Conservation (phyloP, 1,284 basidiomycete genomes). For the Naganishia liquefaciens region DNA sequence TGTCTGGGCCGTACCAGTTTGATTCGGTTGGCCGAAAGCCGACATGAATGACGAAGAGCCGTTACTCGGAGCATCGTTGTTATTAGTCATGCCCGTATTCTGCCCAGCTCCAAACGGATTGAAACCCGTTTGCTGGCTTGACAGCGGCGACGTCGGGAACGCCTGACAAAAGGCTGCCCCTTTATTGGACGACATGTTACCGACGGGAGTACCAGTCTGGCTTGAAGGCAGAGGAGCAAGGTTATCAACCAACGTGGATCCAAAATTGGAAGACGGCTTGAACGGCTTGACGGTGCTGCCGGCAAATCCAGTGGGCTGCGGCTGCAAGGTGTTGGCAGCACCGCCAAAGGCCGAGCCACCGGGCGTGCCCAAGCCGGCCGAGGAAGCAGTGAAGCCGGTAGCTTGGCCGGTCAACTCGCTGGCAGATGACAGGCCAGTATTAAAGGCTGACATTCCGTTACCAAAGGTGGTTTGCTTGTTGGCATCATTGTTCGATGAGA, state of each 20-base stretch:
- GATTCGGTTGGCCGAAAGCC: conserved; percentile 23
- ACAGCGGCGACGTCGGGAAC: not conserved
- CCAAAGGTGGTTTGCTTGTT: conserved; percentile 12
- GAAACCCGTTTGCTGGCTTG: conserved; percentile 24
- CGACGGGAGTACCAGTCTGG: conserved; percentile 57
- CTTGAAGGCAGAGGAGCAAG: conserved; percentile 60
- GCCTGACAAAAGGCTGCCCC: conserved; percentile 1
- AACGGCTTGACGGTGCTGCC: conserved; percentile 74
- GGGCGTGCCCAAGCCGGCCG: not conserved
- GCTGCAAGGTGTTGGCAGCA: conserved; percentile 57
- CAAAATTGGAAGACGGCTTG: conserved; percentile 87
- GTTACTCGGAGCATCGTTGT: not conserved
- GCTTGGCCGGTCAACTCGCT: conserved; percentile 6
- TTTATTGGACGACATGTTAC: conserved; percentile 34
- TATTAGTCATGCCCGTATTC: conserved; percentile 10
- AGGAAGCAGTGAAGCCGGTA: conserved; percentile 6
- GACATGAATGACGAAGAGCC: conserved; percentile 25
- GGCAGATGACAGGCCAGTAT: conserved; percentile 2
- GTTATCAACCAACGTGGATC: conserved; percentile 73
- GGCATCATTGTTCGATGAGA: conserved; percentile 28
- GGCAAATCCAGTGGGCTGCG: conserved; percentile 78
- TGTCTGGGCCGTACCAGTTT: not conserved
- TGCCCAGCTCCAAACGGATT: conserved; percentile 21
- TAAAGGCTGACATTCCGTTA: conserved; percentile 2
- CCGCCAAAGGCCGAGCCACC: conserved; percentile 4